phyloP scores from a whole-genome alignment of 495 filamentous ascomycete species.

The Neurospora sp. region DNA sequence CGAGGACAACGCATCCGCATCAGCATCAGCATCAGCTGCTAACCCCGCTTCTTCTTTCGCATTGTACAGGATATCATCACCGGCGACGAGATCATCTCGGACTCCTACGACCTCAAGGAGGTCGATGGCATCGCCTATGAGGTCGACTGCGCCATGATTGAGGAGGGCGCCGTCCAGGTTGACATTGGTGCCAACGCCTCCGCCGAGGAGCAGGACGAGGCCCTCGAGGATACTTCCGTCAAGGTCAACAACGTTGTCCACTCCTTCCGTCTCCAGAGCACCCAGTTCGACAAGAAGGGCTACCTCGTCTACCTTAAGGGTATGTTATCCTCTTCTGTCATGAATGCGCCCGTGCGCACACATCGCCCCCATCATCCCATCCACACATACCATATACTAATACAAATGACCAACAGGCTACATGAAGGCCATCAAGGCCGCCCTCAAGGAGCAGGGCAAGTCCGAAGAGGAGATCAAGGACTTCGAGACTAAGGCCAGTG shows the following conservation, averaged over 20 bases:
- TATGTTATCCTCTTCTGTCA: conserved; percentile 20
- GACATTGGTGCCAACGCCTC: conserved; percentile 95
- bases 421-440: conserved; percentile 74
- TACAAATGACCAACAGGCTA: conserved; percentile 46
- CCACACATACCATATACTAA: neutral
- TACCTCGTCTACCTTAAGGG: conserved; percentile 77
- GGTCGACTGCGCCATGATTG: conserved; percentile 82
- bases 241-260: conserved; percentile 92
- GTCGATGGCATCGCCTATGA: conserved; percentile 75
- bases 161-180: conserved; percentile 60
- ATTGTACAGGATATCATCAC: conserved; percentile 66
- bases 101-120: conserved; percentile 71
- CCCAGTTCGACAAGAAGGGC: conserved; percentile 71
- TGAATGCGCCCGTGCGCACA: neutral
- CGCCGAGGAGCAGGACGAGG: conserved; percentile 77
- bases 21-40: conserved; percentile 4
- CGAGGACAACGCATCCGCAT: neutral
- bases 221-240: conserved; percentile 52
- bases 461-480: conserved; percentile 53
- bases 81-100: conserved; percentile 92
- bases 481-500: conserved; percentile 65
- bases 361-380: neutral
- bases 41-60: conserved; percentile 7
- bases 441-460: conserved; percentile 52
- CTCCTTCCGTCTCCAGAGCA: conserved; percentile 77